These are phyloP conservation scores for Cucurbita ficifolia DNA, from an alignment of 306 rosid genomes.

Conservation along the genomic window DNA sequence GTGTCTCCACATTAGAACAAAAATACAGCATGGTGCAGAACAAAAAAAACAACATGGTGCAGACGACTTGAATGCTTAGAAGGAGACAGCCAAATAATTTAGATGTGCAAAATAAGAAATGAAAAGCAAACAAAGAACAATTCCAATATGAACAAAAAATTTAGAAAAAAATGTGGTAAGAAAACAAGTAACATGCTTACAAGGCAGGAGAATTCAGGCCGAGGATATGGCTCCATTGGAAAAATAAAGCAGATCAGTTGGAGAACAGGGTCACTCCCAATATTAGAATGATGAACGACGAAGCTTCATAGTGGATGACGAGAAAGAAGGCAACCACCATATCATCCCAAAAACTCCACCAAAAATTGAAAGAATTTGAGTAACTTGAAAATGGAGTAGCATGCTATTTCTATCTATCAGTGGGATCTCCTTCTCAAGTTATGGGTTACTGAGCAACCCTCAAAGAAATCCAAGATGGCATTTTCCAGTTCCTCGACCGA, in stretches of 20 bases:
- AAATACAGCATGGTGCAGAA: not conserved
- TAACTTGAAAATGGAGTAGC: slow-evolving; percentile 32
- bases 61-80: not conserved
- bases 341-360: slow-evolving; percentile 41
- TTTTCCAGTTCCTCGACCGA: slow-evolving; percentile 75
- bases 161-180: slow-evolving; percentile 32
- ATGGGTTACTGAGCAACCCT: slow-evolving; percentile 61
- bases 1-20: not conserved
- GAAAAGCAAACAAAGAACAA: slow-evolving; percentile 46
- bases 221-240: slow-evolving; percentile 25
- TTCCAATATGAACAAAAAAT: slow-evolving; percentile 52
- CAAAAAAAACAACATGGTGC: not conserved
- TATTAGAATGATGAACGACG: slow-evolving; percentile 14
- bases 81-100: not conserved
- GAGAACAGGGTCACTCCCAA: slow-evolving; percentile 16
- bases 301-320: slow-evolving; percentile 8
- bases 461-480: slow-evolving; percentile 79
- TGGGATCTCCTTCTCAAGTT: slow-evolving; percentile 77
- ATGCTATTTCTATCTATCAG: slow-evolving; percentile 17
- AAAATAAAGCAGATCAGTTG: slow-evolving; percentile 25
- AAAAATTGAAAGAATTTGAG: slow-evolving; percentile 77
- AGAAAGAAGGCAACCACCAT: slow-evolving; percentile 24
- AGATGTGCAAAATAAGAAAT: not conserved
- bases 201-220: slow-evolving; percentile 65
- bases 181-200: slow-evolving; percentile 72